Conservation (phyloP, 2,329 filamentous ascomycete genomes). For the Alternaria postmessia region DNA sequence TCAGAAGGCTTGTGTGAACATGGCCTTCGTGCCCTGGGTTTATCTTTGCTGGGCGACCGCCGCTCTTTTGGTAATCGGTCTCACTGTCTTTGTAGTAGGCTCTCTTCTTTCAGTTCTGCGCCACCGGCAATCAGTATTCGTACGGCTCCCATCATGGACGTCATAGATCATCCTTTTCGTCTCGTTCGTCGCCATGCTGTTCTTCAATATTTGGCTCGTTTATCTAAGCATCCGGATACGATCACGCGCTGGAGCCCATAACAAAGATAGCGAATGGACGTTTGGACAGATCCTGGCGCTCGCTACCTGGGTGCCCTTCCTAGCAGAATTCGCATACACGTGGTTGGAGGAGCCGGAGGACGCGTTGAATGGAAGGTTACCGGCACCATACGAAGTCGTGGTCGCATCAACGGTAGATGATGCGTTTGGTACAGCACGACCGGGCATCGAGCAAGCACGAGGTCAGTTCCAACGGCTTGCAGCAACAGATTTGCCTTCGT, state of each 20-base stretch:
- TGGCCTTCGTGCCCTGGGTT: neutral
- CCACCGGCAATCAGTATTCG: neutral
- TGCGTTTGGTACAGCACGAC: neutral
- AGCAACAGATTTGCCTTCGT: no score
- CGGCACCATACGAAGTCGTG: constrained; percentile 2
- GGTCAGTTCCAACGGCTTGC: neutral
- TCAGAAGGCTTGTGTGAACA: neutral
- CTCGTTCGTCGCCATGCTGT: neutral
- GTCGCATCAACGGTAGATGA: neutral
- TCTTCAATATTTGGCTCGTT: neutral
- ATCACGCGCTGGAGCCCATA: neutral
- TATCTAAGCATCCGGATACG: neutral
- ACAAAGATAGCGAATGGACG: neutral
- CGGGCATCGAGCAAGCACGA: neutral
- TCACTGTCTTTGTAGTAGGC: neutral
- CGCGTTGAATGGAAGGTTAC: neutral
- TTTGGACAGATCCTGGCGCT: neutral
- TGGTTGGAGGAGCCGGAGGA: neutral
- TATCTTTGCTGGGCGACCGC: neutral
- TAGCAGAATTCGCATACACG: neutral
- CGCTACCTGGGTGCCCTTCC: neutral
- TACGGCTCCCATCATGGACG: neutral
- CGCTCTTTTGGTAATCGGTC: neutral
- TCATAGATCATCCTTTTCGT: neutral
- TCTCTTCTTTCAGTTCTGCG: neutral